These are phyloP conservation scores for Climacium dendroides DNA, from an alignment of 225 moss, liverwort and hornwort species.

Conservation along the genomic window DNA sequence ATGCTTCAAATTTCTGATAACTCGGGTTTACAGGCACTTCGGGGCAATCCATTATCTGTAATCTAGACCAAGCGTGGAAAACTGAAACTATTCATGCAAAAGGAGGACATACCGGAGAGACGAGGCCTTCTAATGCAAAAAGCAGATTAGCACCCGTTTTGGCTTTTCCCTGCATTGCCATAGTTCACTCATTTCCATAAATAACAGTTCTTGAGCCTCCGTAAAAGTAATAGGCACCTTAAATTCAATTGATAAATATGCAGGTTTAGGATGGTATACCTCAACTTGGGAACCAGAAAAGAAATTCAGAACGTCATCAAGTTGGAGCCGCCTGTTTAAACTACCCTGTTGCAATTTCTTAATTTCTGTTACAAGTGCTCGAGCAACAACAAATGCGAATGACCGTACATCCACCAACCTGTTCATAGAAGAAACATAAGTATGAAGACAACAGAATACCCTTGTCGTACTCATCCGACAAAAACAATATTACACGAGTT, in stretches of 20 bases:
- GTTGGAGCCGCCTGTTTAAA: conserved; percentile 38
- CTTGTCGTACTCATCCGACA: neutral
- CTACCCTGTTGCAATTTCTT: conserved; percentile 50
- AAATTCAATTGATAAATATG: neutral
- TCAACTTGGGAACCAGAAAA: conserved; percentile 24
- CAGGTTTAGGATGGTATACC: neutral
- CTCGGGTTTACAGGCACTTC: neutral
- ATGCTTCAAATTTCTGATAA: neutral
- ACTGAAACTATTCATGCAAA: neutral
- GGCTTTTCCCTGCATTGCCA: conserved; percentile 35
- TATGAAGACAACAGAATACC: neutral
- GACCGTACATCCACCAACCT: conserved; percentile 75
- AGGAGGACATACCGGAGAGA: conserved; percentile 44
- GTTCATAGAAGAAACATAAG: neutral
- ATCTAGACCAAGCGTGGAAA: neutral
- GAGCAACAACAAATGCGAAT: conserved; percentile 72
- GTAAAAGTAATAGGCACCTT: neutral
- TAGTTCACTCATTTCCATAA: neutral
- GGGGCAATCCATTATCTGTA: neutral
- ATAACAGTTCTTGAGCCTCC: neutral
- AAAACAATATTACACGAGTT: neutral
- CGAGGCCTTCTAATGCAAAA: conserved; percentile 56
- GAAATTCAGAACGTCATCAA: conserved; percentile 41
- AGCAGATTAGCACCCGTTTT: conserved; percentile 60
- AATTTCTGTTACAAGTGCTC: conserved; percentile 64